Conservation (phyloP, 257 asterid genomes). For the Penstemon newberryi region DNA sequence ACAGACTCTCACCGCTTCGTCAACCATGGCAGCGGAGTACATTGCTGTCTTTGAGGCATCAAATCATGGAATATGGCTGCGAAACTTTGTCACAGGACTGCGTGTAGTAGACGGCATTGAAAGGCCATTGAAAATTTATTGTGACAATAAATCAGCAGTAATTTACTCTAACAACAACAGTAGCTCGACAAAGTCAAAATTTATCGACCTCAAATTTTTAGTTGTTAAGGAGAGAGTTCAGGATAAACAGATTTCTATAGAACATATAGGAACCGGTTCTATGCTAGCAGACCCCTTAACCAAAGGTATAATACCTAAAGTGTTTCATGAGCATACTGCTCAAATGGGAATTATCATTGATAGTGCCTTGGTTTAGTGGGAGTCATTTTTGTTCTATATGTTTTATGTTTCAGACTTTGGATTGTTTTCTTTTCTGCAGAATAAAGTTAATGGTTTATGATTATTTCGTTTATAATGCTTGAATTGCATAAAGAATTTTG, state of each 20-base stretch:
- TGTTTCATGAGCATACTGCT: too few species aligned
- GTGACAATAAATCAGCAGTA: not conserved
- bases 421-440: not conserved
- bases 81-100: too few species aligned
- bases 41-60: too few species aligned
- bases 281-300: not conserved
- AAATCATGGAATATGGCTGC: too few species aligned
- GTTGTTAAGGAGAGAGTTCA: not conserved
- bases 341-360: not conserved
- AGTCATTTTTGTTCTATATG: not conserved
- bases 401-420: not conserved
- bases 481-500: not conserved
- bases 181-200: not conserved
- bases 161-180: not conserved
- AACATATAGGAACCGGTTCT: not conserved
- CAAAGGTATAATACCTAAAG: not conserved
- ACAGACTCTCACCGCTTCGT: too few species aligned
- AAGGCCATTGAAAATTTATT: too few species aligned
- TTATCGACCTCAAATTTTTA: not conserved
- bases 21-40: too few species aligned
- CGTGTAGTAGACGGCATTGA: too few species aligned
- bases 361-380: not conserved
- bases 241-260: not conserved
- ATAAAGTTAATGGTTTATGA: too few species aligned
- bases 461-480: not conserved